Conservation (phyloP, 2,329 filamentous ascomycete species). For the Penicillium occitanis region DNA sequence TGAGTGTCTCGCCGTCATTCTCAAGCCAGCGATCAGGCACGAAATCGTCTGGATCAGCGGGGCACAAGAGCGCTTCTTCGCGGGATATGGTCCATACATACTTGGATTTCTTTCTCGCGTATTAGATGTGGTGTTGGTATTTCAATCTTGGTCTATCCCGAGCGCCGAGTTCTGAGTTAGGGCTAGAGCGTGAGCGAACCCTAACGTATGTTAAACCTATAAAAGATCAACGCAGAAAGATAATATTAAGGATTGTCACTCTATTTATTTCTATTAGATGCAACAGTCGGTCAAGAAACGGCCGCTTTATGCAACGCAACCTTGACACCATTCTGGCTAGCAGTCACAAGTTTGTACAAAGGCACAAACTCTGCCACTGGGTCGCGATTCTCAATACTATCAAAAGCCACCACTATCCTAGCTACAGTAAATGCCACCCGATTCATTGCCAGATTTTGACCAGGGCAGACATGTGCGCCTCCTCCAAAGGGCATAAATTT, state of each 20-base stretch:
- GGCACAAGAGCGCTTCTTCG: slow-evolving; percentile 39
- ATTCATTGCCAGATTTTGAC: slow-evolving; percentile 22
- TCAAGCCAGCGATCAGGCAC: slow-evolving; percentile 41
- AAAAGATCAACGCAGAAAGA: no score
- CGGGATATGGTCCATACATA: slow-evolving; percentile 44
- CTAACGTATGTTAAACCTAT: not conserved
- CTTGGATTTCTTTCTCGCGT: no score
- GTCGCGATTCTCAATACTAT: slow-evolving; percentile 18
- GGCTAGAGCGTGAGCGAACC: not conserved
- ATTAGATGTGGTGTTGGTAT: no score
- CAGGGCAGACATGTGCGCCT: slow-evolving; percentile 29
- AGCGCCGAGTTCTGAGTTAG: not conserved
- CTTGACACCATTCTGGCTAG: slow-evolving; percentile 19
- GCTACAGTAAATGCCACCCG: slow-evolving; percentile 14
- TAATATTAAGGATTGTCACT: no score
- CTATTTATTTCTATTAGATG: not conserved
- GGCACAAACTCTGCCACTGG: slow-evolving; percentile 13
- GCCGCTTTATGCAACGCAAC: slow-evolving; percentile 4
- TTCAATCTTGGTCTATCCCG: not conserved
- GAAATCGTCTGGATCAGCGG: slow-evolving; percentile 37
- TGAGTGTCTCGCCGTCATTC: slow-evolving; percentile 18
- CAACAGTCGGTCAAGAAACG: not conserved
- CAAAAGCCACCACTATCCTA: slow-evolving; percentile 1
- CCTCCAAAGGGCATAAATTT: slow-evolving; percentile 36
- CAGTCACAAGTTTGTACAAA: slow-evolving; percentile 19